Evolutionary conservation across 1,284 basidiomycete genomes (phyloP).

Genomic region (Puccinia coronata): DNA sequence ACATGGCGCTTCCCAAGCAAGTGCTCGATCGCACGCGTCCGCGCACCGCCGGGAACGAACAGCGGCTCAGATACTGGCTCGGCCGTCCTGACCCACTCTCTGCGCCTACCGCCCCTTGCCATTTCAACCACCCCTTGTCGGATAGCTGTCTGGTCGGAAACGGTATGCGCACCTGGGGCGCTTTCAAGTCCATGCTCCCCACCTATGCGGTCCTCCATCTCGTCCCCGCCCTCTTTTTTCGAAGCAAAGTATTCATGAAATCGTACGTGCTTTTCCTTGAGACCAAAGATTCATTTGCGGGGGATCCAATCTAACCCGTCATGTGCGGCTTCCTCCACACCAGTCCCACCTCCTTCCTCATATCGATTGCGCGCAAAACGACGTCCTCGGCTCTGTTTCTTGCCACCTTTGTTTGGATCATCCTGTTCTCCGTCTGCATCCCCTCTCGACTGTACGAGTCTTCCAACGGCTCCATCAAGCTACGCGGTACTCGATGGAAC

Average conservation of each 20-base stretch:
- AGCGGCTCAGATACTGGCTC: constrained; percentile 38
- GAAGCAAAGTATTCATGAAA: constrained; percentile 49
- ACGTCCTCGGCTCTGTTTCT: constrained; percentile 34
- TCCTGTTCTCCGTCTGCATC: constrained; percentile 46
- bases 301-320: background rate
- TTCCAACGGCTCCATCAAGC: background rate
- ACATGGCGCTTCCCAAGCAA: constrained; percentile 16
- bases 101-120: constrained; percentile 38
- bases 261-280: constrained; percentile 16
- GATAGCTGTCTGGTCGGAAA: constrained; percentile 47
- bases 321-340: background rate
- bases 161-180: constrained; percentile 26
- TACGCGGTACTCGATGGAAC: constrained; percentile 5
- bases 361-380: constrained; percentile 45
- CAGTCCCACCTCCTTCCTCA: constrained; percentile 30
- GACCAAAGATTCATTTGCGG: background rate
- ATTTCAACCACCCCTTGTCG: constrained; percentile 39
- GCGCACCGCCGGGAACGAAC: constrained; percentile 13
- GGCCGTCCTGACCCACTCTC: constrained; percentile 15
- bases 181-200: constrained; percentile 47
- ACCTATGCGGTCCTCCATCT: constrained; percentile 48
- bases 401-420: constrained; percentile 38
- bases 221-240: constrained; percentile 47
- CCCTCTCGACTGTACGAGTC: constrained; percentile 41
- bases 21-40: constrained; percentile 19